A percentile compares a stretch with the other conserved stretches of the same genome.
Evolutionary conservation across 139 green algal genomes (phyloP).

Genomic region (Mychonastes homosphaera): DNA sequence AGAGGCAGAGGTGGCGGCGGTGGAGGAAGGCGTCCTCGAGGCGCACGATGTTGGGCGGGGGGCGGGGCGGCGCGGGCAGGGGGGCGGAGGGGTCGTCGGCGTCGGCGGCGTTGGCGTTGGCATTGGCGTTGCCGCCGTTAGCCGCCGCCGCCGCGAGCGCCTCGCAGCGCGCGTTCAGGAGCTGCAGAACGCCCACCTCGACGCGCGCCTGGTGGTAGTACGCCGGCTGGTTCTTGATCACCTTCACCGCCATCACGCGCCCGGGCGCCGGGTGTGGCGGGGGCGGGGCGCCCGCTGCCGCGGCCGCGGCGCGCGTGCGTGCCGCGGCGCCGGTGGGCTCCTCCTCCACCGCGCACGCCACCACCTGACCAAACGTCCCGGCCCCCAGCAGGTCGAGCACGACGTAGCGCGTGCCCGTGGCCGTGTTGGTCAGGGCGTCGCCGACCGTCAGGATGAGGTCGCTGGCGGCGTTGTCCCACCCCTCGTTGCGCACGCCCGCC

Average conservation of each 20-base stretch:
- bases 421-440: slow-evolving; percentile 45
- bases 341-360: slow-evolving; percentile 50
- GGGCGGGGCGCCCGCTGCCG: too few species aligned
- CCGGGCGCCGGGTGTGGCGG: background rate
- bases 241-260: slow-evolving; percentile 48
- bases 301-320: too few species aligned
- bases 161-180: slow-evolving; percentile 81
- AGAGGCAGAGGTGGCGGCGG: slow-evolving; percentile 88
- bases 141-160: too few species aligned
- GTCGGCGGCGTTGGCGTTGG: too few species aligned
- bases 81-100: too few species aligned
- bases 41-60: slow-evolving; percentile 84
- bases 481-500: slow-evolving; percentile 47
- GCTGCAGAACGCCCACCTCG: slow-evolving; percentile 78
- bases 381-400: slow-evolving; percentile 73
- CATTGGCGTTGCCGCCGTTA: too few species aligned
- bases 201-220: slow-evolving; percentile 84
- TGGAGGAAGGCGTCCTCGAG: slow-evolving; percentile 89
- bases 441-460: slow-evolving; percentile 78
- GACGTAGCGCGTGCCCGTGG: slow-evolving; percentile 37
- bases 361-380: slow-evolving; percentile 96
- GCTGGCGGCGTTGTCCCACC: slow-evolving; percentile 72
- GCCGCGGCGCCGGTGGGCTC: too few species aligned
- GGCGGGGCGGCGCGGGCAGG: too few species aligned
- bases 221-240: slow-evolving; percentile 97